phyloP scores from a whole-genome alignment of 2,329 filamentous ascomycete species.

The Colletotrichum noveboracense region DNA sequence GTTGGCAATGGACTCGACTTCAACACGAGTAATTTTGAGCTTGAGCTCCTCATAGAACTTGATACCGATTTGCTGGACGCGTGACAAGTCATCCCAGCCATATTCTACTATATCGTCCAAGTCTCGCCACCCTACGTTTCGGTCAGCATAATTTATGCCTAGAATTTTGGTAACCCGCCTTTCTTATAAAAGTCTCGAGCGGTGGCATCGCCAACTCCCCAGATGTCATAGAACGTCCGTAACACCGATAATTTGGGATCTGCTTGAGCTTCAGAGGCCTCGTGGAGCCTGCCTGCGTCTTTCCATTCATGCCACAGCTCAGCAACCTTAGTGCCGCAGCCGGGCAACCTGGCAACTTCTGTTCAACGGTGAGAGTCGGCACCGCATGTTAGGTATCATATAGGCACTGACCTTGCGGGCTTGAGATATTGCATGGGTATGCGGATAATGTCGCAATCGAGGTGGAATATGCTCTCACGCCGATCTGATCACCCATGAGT shows the following conservation, averaged over 20 bases:
- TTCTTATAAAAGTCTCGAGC: slow-evolving; percentile 82
- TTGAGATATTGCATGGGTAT: slow-evolving; percentile 66
- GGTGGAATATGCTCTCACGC: slow-evolving; percentile 85
- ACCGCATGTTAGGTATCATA: background rate
- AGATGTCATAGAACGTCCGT: slow-evolving; percentile 80
- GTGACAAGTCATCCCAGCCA: slow-evolving; percentile 76
- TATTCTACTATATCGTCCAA: slow-evolving; percentile 85
- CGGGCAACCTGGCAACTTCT: slow-evolving; percentile 69
- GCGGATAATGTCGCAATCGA: slow-evolving; percentile 84
- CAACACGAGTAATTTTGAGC: slow-evolving; percentile 70
- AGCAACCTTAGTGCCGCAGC: slow-evolving; percentile 82
- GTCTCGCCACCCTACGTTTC: slow-evolving; percentile 71
- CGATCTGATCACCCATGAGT: slow-evolving; percentile 77
- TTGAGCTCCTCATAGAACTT: slow-evolving; percentile 92
- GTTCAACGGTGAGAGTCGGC: background rate
- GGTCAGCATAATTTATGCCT: background rate
- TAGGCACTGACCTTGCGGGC: slow-evolving; percentile 43
- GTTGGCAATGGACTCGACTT: slow-evolving; percentile 73
- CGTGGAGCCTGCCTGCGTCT: slow-evolving; percentile 62
- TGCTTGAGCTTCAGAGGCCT: slow-evolving; percentile 66
- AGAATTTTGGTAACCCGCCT: slow-evolving; percentile 32
- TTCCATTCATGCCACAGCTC: slow-evolving; percentile 79
- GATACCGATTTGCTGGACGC: slow-evolving; percentile 90
- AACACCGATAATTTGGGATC: slow-evolving; percentile 71
- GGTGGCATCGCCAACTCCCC: slow-evolving; percentile 87